Percentiles rank a stretch among this genome's conserved stretches.
Conservation (phyloP, 2,329 filamentous ascomycete genomes). For the Chaetomiaceae sp. region DNA sequence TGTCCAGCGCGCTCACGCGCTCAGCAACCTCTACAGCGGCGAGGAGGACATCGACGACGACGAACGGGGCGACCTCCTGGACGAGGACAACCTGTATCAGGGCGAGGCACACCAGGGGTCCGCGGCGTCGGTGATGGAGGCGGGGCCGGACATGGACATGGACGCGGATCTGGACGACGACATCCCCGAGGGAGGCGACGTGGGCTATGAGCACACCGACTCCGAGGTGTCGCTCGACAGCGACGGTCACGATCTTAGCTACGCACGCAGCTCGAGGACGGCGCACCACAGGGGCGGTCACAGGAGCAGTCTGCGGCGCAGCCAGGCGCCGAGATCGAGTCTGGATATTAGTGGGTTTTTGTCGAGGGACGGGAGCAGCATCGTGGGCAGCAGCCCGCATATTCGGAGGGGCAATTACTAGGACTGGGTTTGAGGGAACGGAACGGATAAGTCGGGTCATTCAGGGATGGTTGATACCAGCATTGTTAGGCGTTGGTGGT, state of each 20-base stretch:
- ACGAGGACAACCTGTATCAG: slow-evolving; percentile 55
- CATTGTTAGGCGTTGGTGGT: slow-evolving; percentile 2
- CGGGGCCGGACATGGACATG: slow-evolving; percentile 50
- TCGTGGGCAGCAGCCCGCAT: slow-evolving; percentile 52
- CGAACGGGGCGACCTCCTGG: slow-evolving; percentile 54
- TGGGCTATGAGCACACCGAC: slow-evolving; percentile 72
- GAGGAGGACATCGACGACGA: slow-evolving; percentile 45
- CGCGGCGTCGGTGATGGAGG: slow-evolving; percentile 19
- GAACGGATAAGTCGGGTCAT: neutral
- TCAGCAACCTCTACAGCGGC: slow-evolving; percentile 47
- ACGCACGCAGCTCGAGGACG: slow-evolving; percentile 15
- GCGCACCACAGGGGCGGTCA: slow-evolving; percentile 18
- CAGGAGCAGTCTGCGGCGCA: slow-evolving; percentile 17
- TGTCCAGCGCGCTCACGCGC: slow-evolving; percentile 27
- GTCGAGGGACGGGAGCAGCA: slow-evolving; percentile 54
- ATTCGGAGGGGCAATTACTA: slow-evolving; percentile 33
- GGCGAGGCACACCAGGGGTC: slow-evolving; percentile 30
- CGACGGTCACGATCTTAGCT: slow-evolving; percentile 34
- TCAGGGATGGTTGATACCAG: slow-evolving; percentile 12
- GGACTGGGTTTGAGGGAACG: neutral
- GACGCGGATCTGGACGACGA: slow-evolving; percentile 68
- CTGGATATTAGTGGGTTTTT: slow-evolving; percentile 55
- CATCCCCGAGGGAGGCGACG: slow-evolving; percentile 60
- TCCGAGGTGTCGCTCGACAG: slow-evolving; percentile 62
- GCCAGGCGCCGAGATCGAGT: slow-evolving; percentile 43